Evolutionary conservation across 2,329 filamentous ascomycete genomes (phyloP).

Genomic region (Epichloe gansuensis): DNA sequence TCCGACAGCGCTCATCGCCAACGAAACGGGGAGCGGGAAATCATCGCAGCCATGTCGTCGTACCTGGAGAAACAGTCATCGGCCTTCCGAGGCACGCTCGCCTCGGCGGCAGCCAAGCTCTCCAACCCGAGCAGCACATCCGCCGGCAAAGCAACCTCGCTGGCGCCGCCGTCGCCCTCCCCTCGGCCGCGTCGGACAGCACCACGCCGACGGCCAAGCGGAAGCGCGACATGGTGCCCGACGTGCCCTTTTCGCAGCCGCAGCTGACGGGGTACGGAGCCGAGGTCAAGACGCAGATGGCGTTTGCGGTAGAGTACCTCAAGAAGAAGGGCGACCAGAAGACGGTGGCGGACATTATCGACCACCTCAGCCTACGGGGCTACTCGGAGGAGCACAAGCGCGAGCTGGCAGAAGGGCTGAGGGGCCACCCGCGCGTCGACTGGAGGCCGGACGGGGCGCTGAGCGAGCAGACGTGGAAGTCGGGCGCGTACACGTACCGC

Average conservation of each 20-base stretch:
- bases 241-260: conserved; percentile 61
- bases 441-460: conserved; percentile 45
- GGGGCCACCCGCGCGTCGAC: conserved; percentile 47
- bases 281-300: conserved; percentile 77
- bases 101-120: conserved; percentile 52
- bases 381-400: conserved; percentile 49
- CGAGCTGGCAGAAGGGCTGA: conserved; percentile 55
- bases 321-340: conserved; percentile 58
- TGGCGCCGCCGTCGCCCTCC: conserved; percentile 50
- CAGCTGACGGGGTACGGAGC: conserved; percentile 62
- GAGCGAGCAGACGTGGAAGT: conserved; percentile 53
- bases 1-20: no score
- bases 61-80: conserved; percentile 55
- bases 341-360: conserved; percentile 63
- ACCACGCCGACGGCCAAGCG: conserved; percentile 54
- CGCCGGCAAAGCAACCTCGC: conserved; percentile 23
- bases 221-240: conserved; percentile 42
- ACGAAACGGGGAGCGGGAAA: background rate
- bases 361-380: conserved; percentile 62
- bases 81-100: conserved; percentile 48
- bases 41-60: conserved; percentile 38
- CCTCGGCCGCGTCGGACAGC: conserved; percentile 42
- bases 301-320: conserved; percentile 76
- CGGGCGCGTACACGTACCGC: conserved; percentile 69
- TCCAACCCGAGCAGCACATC: conserved; percentile 37